These are phyloP conservation scores for Malassezia globosa DNA, from an alignment of 1,284 basidiomycete genomes.

Conservation along the genomic window DNA sequence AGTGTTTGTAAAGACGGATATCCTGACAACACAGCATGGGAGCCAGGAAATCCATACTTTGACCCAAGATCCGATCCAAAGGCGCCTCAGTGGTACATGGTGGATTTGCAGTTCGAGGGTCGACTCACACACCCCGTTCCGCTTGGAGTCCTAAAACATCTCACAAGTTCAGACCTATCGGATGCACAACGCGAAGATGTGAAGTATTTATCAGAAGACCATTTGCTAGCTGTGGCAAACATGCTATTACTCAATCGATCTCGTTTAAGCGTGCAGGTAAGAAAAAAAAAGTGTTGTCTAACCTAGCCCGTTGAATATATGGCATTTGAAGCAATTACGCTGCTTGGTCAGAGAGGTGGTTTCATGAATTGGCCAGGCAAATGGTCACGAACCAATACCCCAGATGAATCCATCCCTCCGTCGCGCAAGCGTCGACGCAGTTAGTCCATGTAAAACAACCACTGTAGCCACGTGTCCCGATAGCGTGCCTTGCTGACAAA, in stretches of 20 bases:
- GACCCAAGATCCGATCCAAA: constrained; percentile 69
- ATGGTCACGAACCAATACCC: not conserved
- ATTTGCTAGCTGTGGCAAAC: constrained; percentile 50
- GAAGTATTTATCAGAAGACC: constrained; percentile 38
- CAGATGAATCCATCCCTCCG: too few relatives aligned
- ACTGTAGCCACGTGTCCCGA: not conserved
- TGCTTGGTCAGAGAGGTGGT: constrained; percentile 61
- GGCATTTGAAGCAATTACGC: constrained; percentile 61
- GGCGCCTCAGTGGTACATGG: constrained; percentile 79
- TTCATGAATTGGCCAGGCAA: constrained; percentile 45
- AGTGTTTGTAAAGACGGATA: constrained; percentile 22
- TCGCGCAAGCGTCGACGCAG: not conserved
- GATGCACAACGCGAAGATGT: constrained; percentile 55
- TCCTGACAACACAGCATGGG: constrained; percentile 12
- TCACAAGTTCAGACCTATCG: constrained; percentile 56
- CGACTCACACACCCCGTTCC: constrained; percentile 67
- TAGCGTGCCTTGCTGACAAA: not conserved
- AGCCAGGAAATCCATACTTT: constrained; percentile 66
- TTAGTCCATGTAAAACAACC: not conserved
- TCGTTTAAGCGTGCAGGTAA: constrained; percentile 69
- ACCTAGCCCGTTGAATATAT: constrained; percentile 57
- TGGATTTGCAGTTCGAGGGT: constrained; percentile 60
- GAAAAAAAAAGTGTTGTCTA: too few relatives aligned
- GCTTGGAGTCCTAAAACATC: constrained; percentile 63
- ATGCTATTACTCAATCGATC: constrained; percentile 77